phyloP scores from a whole-genome alignment of 257 asterid species.

The Salvia splendens region DNA sequence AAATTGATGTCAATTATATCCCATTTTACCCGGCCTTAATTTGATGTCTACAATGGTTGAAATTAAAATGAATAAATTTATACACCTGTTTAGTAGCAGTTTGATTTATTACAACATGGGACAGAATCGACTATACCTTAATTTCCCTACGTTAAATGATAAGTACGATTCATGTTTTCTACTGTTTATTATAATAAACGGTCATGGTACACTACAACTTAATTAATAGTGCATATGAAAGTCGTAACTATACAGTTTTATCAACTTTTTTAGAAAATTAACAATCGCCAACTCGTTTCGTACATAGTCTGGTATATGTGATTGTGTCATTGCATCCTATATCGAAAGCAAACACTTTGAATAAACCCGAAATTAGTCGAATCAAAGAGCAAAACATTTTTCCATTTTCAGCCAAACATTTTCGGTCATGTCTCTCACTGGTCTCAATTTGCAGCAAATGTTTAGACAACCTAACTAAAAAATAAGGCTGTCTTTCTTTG shows the following conservation, averaged over 20 bases:
- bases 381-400: not conserved
- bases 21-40: too few species aligned
- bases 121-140: too few species aligned
- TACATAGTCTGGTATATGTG: not conserved
- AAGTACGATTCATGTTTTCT: too few species aligned
- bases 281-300: not conserved
- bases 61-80: too few species aligned
- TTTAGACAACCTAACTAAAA: constrained; percentile 24
- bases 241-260: not conserved
- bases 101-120: too few species aligned
- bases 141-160: too few species aligned
- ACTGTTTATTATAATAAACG: too few species aligned
- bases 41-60: too few species aligned
- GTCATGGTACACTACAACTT: too few species aligned
- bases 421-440: constrained; percentile 11
- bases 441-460: constrained; percentile 24
- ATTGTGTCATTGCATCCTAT: constrained; percentile 1
- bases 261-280: not conserved
- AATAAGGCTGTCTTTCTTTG: not conserved
- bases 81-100: too few species aligned
- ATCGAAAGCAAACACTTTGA: constrained; percentile 12
- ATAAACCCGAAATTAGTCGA: constrained; percentile 14
- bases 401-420: constrained; percentile 26
- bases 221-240: too few species aligned
- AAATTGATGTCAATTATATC: too few species aligned